A percentile compares a stretch with the other conserved stretches of the same genome.
Conservation (phyloP, 1,139 yeast species). For the Saccharomyces hybrid region DNA sequence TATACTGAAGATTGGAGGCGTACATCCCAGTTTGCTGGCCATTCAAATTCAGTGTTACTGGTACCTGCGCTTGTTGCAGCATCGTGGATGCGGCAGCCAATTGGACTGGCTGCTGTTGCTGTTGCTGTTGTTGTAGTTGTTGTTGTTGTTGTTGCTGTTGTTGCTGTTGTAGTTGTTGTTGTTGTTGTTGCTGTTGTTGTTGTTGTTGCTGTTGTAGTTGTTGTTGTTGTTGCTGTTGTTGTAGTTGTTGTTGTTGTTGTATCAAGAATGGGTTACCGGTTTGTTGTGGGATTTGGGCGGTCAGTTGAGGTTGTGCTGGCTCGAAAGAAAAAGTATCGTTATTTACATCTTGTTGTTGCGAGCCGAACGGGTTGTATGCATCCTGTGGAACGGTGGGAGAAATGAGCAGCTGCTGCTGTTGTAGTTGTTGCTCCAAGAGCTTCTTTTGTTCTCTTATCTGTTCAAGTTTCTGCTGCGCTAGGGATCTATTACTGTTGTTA, state of each 20-base stretch:
- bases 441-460: constrained; percentile 27
- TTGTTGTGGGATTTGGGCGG: not conserved
- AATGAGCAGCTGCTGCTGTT: constrained; percentile 22
- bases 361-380: constrained; percentile 26
- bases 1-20: constrained; percentile 15
- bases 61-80: constrained; percentile 9
- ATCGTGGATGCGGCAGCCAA: constrained; percentile 40
- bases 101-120: constrained; percentile 18
- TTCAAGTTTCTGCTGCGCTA: constrained; percentile 24
- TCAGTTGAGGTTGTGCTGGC: constrained; percentile 8
- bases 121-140: constrained; percentile 14
- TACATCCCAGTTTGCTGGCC: constrained; percentile 5
- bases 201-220: constrained; percentile 13
- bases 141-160: constrained; percentile 14
- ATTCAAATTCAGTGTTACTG: not conserved
- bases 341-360: constrained; percentile 14
- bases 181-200: not conserved
- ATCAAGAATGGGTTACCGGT: constrained; percentile 15
- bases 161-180: constrained; percentile 12
- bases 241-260: constrained; percentile 15
- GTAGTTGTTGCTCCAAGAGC: constrained; percentile 26
- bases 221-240: constrained; percentile 12
- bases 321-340: constrained; percentile 15
- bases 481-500: constrained; percentile 10
- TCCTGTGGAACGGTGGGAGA: constrained; percentile 26